Percentiles rank a stretch among this genome's conserved stretches.
Evolutionary conservation across 2,329 filamentous ascomycete species (phyloP).

Genomic region (Scopulariopsis brevicaulis): DNA sequence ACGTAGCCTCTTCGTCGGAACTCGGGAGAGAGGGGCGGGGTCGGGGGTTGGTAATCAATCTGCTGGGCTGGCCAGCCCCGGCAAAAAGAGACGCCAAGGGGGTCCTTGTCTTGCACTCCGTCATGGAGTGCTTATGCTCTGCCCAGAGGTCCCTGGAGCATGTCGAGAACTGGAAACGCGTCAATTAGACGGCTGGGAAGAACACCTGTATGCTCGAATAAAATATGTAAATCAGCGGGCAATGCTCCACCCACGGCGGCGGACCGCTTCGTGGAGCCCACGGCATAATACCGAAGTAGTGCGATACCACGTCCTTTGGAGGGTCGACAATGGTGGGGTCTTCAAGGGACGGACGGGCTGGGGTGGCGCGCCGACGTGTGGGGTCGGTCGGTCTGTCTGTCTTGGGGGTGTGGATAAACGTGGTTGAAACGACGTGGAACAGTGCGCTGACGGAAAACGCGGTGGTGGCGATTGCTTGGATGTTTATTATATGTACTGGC

Average conservation of each 20-base stretch:
- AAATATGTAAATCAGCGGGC: background rate
- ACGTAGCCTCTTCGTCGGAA: constrained; percentile 1
- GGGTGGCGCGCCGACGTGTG: no score
- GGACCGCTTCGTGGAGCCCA: no score
- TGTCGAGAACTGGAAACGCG: background rate
- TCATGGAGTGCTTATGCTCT: background rate
- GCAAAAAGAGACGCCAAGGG: background rate
- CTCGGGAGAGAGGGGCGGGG: background rate
- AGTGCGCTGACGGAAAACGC: no score
- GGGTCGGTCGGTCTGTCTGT: background rate
- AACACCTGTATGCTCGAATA: background rate
- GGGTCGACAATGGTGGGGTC: background rate
- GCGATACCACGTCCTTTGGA: no score
- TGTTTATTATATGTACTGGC: no score
- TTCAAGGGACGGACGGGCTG: background rate
- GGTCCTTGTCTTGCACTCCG: no score
- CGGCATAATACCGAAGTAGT: no score
- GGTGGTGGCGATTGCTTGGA: no score
- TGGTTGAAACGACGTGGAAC: no score
- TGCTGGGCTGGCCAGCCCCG: background rate
- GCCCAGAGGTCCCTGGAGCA: background rate
- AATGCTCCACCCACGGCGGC: no score
- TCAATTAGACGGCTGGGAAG: background rate
- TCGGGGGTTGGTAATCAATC: background rate
- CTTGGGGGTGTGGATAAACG: background rate